Evolutionary conservation across 139 green algal species (phyloP), one percentile per base, ranked within the genome.

Genomic region (Gonium pectorale): DNA sequence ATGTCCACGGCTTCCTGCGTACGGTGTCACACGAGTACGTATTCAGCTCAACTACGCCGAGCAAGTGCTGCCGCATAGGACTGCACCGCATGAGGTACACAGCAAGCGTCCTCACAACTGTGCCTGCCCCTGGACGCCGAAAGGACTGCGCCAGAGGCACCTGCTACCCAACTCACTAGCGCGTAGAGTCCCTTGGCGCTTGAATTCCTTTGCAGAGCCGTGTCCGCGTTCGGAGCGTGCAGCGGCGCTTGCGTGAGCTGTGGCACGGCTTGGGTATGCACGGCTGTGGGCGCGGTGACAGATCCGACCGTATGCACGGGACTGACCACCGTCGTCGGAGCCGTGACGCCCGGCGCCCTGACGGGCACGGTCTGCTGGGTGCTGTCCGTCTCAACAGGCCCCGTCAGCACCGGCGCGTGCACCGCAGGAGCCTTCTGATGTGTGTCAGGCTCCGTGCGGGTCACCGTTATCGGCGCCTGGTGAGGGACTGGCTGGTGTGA

Each of bases 1-100:
- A 88, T 88, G 67, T 88, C 83, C 35, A 71, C 54, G 2, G 83
- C 83, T 24, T 83, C 67, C 83, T 88, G 83, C 46, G 31, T n/a
- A n/a, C n/a, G n/a, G n/a, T n/a, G n/a, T n/a, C n/a, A n/a, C n/a
- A n/a, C n/a, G n/a, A n/a, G n/a, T n/a, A n/a, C n/a, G n/a, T n/a
- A n/a, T n/a, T n/a, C n/a, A n/a, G n/a, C n/a, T n/a, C n/a, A n/a
- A n/a, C n/a, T n/a, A n/a, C n/a, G n/a, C n/a, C n/a, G n/a, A n/a
- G n/a, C n/a, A n/a, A n/a, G n/a, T n/a, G n/a, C n/a, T n/a, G n/a
- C n/a, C n/a, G n/a, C n/a, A n/a, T n/a, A n/a, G n/a, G n/a, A n/a
- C n/a, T n/a, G n/a, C n/a, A n/a, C n/a, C n/a, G n/a, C n/a, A n/a
- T n/a, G n/a, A n/a, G n/a, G n/a, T n/a, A n/a, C n/a, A n/a, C n/a